Base-by-base conservation (phyloP, 306 rosid genomes). In the Fragaria iinumae region DNA sequence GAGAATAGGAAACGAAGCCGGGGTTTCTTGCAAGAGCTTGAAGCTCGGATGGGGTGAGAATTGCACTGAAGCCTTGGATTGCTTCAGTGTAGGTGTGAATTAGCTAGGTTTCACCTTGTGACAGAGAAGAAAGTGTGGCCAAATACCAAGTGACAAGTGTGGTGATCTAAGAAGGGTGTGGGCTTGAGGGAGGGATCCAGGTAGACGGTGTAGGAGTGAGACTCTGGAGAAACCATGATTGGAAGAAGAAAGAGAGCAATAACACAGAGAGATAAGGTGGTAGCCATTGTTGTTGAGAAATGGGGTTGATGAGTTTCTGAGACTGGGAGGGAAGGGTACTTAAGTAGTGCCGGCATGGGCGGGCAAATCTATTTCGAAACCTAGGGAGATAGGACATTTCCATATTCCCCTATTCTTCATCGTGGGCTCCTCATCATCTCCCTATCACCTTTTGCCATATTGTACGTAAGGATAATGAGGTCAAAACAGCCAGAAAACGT, bases 11-110 rank as follows among this genome's bases (percentile, higher is more conserved):
- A 56, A 80, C 11, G 39, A 25, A 80, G 10, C 79, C 65, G 10
- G 65, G 76, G 9, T 36, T 12, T 27, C 18, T 47, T 56, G 43
- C 34, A 6, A 74, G 59, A 45, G 76, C 72, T 47, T 74, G 49
- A 4, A 75, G 79, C 55, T 80, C 69, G 0, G 71, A 57, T 18
- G 43, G 72, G 13, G 79, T 75, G 36, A 80, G 80, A 47, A 16
- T 27, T 6, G 71, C 83, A 69, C 72, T 74, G 20, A 69, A 80
- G 32, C 79, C 79, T 47, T 74, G 79, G 38, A 80, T 80, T 1
- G 67, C 69, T 39, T 74, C 36, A 16, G 62, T 74, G 18, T 57
- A 80, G 2, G 76, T 38, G 36, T 80, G 71, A 4, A 74, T 67
- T 23, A 80, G 66, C 27, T 80, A 74, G 36, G 48, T n/a, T 11